Evolutionary conservation across 768 basidiomycete species (phyloP), one percentile per base, ranked within the genome.

Genomic region (Calvatia gigantea): DNA sequence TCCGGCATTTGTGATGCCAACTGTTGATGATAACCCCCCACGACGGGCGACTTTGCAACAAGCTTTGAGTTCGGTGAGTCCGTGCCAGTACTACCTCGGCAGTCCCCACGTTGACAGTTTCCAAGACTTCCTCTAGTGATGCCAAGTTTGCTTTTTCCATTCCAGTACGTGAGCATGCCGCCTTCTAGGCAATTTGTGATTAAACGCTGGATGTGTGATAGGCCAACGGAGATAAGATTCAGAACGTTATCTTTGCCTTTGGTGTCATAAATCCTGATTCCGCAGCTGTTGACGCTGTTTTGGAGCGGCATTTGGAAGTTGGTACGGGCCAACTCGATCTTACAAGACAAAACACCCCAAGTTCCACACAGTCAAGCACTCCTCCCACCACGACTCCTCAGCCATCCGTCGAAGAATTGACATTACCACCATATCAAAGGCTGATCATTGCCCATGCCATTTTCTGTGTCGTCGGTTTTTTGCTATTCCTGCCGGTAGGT

Each of bases 221-320:
- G 83, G 69, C 75, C 6, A 75, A 79, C 50, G 55, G 61, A 54
- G 73, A 74, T 58, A 72, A 66, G 5, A 69, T 58, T 19, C 77
- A 76, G 60, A 51, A 65, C 7, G 61, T 89, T 54, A 86, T 91
- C 44, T 89, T 74, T 68, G 87, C 86, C 4, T 84, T 80, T 61
- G 77, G 82, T 12, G 69, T 64, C 4, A 69, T 63, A 1, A 74
- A 76, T 19, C 87, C 87, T 3, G 65, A 64, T n/a, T 75, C 75
- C 14, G 67, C 75, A 0, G 74, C 76, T 0, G 60, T 57, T 1
- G 70, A 78, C 58, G 84, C 85, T 0, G 60, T 63, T 3, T 62
- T 89, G 17, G 31, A 58, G 14, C 72, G 80, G 59, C 86, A 89
- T 63, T 19, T 68, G n/a, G 73, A 74, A 23, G 68, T 63, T 21